Evolutionary conservation across 805 yeast species (phyloP), one percentile per base, ranked within the genome.

Genomic region (Clavispora phyllophila): DNA sequence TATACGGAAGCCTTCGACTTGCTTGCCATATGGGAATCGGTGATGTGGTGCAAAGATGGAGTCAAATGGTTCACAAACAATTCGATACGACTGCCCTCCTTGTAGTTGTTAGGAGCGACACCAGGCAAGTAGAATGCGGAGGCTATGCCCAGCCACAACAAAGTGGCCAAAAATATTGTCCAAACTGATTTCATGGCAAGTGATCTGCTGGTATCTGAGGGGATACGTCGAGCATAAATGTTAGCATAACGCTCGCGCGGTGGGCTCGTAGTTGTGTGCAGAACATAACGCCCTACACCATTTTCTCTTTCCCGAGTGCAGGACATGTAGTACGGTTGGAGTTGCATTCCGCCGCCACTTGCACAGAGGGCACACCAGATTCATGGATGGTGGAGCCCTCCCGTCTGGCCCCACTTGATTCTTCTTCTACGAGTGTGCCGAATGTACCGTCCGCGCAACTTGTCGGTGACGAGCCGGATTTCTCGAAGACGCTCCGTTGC

Each of bases 31-130:
- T 49, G 54, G 26, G 49, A 47, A 18, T 57, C 46, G 19, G 63
- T 40, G 49, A 50, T 45, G 48, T 63, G 68, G 53, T 68, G 72
- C 44, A 76, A 68, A 4, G 88, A 78, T 13, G 97, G 96, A 0
- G 96, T 87, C 54, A 93, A 78, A 56, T 89, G 95, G 60, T 93
- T 93, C 25, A 93, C 99, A 39, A 84, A 68, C 42, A 93, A 68
- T 13, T 91, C 87, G 39, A 93, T 81, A 3, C 57, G 52, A 41
- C 90, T 95, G 39, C 82, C 88, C 46, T 77, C 72, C 36, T 74
- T 70, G 59, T 91, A 93, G 39, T 91, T 84, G 1, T 95, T 86
- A 15, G 99, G 98, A 0, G 98, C 96, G 19, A 89, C 93, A 8
- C 98, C 98, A 0, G 98, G 98, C 43, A 93, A 71, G 60, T 93